These are phyloP conservation scores for Inonotus obliquus DNA, from an alignment of 1,284 basidiomycete species.

Conservation along the genomic window DNA sequence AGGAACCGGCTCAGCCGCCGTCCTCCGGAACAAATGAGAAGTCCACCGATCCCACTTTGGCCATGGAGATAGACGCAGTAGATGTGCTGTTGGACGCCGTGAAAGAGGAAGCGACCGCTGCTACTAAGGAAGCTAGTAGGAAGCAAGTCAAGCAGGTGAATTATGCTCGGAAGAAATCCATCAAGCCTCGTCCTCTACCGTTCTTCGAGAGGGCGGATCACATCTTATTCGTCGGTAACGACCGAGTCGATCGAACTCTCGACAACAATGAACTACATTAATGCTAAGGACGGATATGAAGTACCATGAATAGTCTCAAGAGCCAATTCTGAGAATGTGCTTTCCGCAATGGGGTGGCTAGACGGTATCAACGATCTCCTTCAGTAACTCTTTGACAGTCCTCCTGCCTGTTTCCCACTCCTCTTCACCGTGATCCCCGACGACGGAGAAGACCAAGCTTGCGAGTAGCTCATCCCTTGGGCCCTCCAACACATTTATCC, in stretches of 20 bases:
- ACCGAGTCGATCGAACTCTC: slow-evolving; percentile 3
- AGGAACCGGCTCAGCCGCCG: background rate
- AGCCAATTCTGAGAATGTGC: background rate
- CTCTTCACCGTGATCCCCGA: slow-evolving; percentile 10
- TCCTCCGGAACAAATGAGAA: background rate
- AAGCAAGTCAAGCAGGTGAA: background rate
- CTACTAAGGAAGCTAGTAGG: background rate
- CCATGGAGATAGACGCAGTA: background rate
- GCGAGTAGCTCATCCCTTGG: slow-evolving; percentile 64
- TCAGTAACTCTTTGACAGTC: slow-evolving; percentile 18
- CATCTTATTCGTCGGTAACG: slow-evolving; percentile 15
- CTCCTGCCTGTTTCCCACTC: slow-evolving; percentile 15
- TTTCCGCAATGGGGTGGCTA: background rate
- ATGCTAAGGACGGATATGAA: background rate
- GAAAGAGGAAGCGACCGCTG: background rate
- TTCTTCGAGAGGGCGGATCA: slow-evolving; percentile 14
- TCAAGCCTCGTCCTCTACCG: slow-evolving; percentile 11
- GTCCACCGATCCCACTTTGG: background rate
- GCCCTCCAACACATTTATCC: slow-evolving; percentile 59
- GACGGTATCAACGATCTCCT: slow-evolving; percentile 19
- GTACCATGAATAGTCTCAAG: background rate
- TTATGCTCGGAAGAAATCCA: slow-evolving; percentile 4
- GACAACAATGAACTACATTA: background rate
- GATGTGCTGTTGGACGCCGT: background rate
- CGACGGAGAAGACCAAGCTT: slow-evolving; percentile 46